phyloP scores from a whole-genome alignment of 306 rosid genomes.

The Luffa acutangula region DNA sequence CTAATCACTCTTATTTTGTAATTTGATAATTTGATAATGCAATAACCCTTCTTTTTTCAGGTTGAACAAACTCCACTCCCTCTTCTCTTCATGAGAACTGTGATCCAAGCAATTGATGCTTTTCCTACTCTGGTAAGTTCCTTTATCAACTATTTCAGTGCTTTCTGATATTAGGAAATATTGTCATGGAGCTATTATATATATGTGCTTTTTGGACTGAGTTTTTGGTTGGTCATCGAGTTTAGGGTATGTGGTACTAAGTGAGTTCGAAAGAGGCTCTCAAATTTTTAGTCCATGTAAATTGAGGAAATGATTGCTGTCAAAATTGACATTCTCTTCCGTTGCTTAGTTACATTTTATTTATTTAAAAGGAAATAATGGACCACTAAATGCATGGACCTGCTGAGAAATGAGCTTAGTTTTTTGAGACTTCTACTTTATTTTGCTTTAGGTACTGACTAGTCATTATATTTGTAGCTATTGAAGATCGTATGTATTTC shows the following conservation, averaged over 20 bases:
- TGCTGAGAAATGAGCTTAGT: not conserved
- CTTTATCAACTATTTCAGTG: not conserved
- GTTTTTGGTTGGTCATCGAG: not conserved
- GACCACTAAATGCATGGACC: not conserved
- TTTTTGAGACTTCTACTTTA: not conserved
- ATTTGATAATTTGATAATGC: not conserved
- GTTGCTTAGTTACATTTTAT: not conserved
- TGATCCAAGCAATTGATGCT: conserved; percentile 96
- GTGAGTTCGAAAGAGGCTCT: not conserved
- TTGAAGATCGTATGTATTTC: not conserved
- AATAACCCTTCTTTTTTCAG: conserved; percentile 28
- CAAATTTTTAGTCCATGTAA: not conserved
- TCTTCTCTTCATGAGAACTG: conserved; percentile 97
- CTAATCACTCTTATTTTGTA: not conserved
- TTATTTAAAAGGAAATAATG: not conserved
- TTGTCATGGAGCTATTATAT: not conserved
- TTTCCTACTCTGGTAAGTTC: conserved; percentile 76
- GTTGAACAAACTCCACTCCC: conserved; percentile 95
- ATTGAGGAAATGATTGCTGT: not conserved
- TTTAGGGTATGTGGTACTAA: not conserved
- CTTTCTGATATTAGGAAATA: not conserved
- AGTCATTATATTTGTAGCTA: not conserved
- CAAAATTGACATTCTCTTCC: not conserved
- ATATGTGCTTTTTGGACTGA: not conserved
- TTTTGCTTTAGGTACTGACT: not conserved